A percentile compares a stretch with the other conserved stretches of the same genome.
phyloP scores from a whole-genome alignment of 257 asterid genomes.

The Rubia yunnanensis region DNA sequence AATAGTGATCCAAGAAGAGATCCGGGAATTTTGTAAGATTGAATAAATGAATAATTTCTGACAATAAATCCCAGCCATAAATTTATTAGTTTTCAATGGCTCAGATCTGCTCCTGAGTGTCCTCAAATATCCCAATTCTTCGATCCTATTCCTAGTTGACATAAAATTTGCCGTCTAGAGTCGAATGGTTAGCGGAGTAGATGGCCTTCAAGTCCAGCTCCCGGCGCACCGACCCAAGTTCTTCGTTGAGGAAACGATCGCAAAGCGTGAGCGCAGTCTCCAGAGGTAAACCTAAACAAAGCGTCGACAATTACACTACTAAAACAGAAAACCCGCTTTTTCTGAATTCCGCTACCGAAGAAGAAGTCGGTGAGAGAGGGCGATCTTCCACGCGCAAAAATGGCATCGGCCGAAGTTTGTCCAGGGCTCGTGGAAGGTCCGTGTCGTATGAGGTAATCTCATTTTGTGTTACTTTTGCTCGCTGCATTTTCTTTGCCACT shows the following conservation, averaged over 20 bases:
- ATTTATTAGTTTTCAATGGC: too few relatives aligned
- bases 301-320: constrained; percentile 35
- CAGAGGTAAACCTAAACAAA: constrained; percentile 21
- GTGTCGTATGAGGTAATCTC: constrained; percentile 46
- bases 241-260: constrained; percentile 36
- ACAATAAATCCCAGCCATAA: too few relatives aligned
- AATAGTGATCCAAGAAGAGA: too few relatives aligned
- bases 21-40: too few relatives aligned
- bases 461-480: not conserved
- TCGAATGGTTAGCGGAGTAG: too few relatives aligned
- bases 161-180: too few relatives aligned
- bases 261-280: constrained; percentile 67
- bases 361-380: constrained; percentile 42
- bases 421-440: constrained; percentile 56
- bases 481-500: not conserved
- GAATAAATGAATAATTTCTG: too few relatives aligned
- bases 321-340: constrained; percentile 79
- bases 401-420: constrained; percentile 79
- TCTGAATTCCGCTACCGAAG: constrained; percentile 31
- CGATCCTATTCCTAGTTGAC: too few relatives aligned
- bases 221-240: constrained; percentile 19
- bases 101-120: too few relatives aligned
- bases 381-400: constrained; percentile 50
- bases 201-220: constrained; percentile 79
- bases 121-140: too few relatives aligned